phyloP scores from a whole-genome alignment of 306 rosid species.

The Lablab purpureus region DNA sequence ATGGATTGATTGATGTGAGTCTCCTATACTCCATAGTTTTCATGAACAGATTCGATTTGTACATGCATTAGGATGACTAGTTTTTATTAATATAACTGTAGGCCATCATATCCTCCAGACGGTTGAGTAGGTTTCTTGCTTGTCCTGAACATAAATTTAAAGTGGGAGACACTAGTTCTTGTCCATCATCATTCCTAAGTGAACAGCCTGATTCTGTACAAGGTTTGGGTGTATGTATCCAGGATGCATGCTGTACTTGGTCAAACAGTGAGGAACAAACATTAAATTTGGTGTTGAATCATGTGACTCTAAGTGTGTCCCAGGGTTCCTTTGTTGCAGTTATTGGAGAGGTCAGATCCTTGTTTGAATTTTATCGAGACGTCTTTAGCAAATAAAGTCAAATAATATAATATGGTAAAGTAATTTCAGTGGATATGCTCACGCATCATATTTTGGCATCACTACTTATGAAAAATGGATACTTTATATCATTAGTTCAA shows the following conservation, averaged over 20 bases:
- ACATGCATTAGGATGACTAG: conserved; percentile 14
- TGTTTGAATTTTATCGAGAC: conserved; percentile 30
- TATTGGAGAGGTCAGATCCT: conserved; percentile 83
- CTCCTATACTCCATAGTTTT: conserved; percentile 34
- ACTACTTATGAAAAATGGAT: conserved; percentile 8
- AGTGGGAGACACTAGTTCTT: conserved; percentile 52
- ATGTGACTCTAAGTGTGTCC: conserved; percentile 66
- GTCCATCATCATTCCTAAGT: conserved; percentile 48
- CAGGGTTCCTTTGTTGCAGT: conserved; percentile 83
- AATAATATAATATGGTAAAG: conserved; percentile 10
- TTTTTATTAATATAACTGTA: conserved; percentile 47
- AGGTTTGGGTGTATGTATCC: conserved; percentile 61
- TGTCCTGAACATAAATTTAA: conserved; percentile 62
- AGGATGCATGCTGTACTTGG: conserved; percentile 84
- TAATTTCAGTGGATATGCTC: conserved; percentile 22
- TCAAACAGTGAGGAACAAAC: conserved; percentile 72
- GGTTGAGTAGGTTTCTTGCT: conserved; percentile 86
- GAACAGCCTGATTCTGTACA: conserved; percentile 56
- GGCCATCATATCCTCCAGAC: conserved; percentile 81
- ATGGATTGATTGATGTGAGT: conserved; percentile 97
- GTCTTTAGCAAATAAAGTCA: conserved; percentile 31
- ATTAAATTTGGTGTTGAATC: conserved; percentile 64
- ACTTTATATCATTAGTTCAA: conserved; percentile 31
- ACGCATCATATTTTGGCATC: conserved; percentile 10
- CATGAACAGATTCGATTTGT: conserved; percentile 11